Conservation (phyloP, 768 basidiomycete genomes). For the Boletus barrowsii region DNA sequence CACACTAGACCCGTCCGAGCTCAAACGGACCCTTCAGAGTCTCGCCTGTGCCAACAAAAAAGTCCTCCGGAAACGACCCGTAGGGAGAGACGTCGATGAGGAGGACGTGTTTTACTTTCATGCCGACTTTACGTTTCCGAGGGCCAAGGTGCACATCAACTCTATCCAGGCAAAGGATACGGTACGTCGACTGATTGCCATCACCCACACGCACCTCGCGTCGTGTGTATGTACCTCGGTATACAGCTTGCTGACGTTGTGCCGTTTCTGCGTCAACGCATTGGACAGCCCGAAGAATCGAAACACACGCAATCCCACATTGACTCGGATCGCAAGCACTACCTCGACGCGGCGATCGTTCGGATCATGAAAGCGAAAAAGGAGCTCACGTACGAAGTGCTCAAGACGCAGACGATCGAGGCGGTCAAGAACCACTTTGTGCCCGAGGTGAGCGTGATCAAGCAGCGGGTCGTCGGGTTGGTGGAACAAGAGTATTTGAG, state of each 20-base stretch:
- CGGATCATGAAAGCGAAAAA: conserved; percentile 94
- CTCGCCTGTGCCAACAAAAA: conserved; percentile 89
- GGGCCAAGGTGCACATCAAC: conserved; percentile 85
- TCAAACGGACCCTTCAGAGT: conserved; percentile 86
- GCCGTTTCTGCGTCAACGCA: not conserved
- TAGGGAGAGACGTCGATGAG: conserved; percentile 72
- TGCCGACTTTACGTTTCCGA: conserved; percentile 73
- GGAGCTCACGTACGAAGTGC: conserved; percentile 71
- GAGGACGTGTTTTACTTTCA: conserved; percentile 82
- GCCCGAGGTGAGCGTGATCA: conserved; percentile 82
- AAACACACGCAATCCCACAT: conserved; percentile 79
- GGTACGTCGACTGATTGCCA: conserved; percentile 41
- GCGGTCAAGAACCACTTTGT: conserved; percentile 86
- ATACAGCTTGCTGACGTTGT: no score
- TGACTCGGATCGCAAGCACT: conserved; percentile 80
- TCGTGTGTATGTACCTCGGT: no score
- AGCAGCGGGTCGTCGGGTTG: conserved; percentile 74
- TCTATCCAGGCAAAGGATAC: conserved; percentile 94
- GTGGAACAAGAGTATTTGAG: conserved; percentile 87
- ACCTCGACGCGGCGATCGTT: conserved; percentile 93
- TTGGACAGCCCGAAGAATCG: conserved; percentile 74
- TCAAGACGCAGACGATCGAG: conserved; percentile 81
- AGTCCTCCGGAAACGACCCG: conserved; percentile 78
- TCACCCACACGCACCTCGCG: no score
- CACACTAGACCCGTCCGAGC: conserved; percentile 60